Base-by-base conservation (phyloP, 1,284 basidiomycete genomes). In the Dichomitus squalens region DNA sequence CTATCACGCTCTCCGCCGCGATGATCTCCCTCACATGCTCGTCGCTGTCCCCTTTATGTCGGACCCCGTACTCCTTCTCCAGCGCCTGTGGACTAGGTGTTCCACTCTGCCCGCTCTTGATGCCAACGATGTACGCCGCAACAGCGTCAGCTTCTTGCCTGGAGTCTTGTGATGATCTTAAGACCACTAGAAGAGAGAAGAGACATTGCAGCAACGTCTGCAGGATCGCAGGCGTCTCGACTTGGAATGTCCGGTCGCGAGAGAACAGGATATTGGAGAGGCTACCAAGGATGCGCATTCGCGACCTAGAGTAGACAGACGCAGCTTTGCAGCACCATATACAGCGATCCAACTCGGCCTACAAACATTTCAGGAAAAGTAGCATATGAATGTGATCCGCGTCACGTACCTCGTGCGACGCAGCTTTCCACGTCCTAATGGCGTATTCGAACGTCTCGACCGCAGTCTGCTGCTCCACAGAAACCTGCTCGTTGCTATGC, bases 291-390 rank as follows among this genome's bases (percentile, higher is more conserved):
- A 87, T 73, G 18, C 82, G 78, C 29, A 76, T 74, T 23, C 83
- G 77, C 52, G 79, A 70, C 8, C 65, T 63, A 11, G 77, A 76
- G 11, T 74, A 65, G 12, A 75, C 72, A 5, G 75, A 70, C 0
- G 78, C 81, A 2, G 85, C 86, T 64, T 81, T 82, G 60, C 82
- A 84, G 64, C 87, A 89, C 87, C 87, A 90, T 27, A 86, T 61
- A 61, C 79, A 83, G 18, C 87, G 80, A 55, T 84, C 82, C 11
- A 86, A 58, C 69, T 82, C 77, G 5, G 70, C 73, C 85, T 85
- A 62, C 14, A 23, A 11, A 14, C 9, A 52, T 11, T 43, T 51
- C 39, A 8, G 41, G 25, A 52, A 33, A 49, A 18, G 55, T 33
- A 6, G 55, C 27, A n/a, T 35, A 8, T 27, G 31, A n/a, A 52